These are phyloP conservation scores for Myxozyma lipomycoides DNA, from an alignment of 805 yeast species.

Conservation along the genomic window DNA sequence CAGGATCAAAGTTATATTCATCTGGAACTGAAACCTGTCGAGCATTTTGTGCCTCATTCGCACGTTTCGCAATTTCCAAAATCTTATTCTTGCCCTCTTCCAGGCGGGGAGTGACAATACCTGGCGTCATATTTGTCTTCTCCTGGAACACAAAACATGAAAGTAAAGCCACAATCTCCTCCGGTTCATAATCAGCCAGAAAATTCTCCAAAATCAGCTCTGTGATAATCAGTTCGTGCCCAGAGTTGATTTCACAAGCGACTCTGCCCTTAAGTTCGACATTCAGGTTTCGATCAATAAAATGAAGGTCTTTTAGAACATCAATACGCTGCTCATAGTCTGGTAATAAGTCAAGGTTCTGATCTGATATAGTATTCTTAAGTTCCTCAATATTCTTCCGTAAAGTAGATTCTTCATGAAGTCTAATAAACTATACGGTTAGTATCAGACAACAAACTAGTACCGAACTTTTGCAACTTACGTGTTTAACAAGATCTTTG, in stretches of 20 bases:
- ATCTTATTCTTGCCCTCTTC: constrained; percentile 60
- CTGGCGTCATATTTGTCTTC: constrained; percentile 58
- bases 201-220: constrained; percentile 89
- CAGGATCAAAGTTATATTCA: constrained; percentile 72
- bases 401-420: constrained; percentile 47
- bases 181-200: constrained; percentile 88
- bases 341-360: constrained; percentile 83
- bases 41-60: constrained; percentile 57
- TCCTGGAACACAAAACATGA: constrained; percentile 95
- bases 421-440: constrained; percentile 32
- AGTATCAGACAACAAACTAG: background rate
- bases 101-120: constrained; percentile 67
- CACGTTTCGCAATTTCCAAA: constrained; percentile 60
- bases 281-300: constrained; percentile 70
- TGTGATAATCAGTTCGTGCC: constrained; percentile 85
- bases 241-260: constrained; percentile 87
- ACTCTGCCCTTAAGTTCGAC: constrained; percentile 83
- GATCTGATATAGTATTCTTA: constrained; percentile 69
- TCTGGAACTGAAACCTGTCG: constrained; percentile 69
- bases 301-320: constrained; percentile 73
- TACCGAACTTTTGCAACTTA: background rate
- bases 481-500: constrained; percentile 30
- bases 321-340: constrained; percentile 86
- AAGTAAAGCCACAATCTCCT: constrained; percentile 90
- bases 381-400: constrained; percentile 52